Evolutionary conservation across 164 flowering plant species (phyloP), one percentile per base, ranked within the genome.

Genomic region (Nymphaea colorata): DNA sequence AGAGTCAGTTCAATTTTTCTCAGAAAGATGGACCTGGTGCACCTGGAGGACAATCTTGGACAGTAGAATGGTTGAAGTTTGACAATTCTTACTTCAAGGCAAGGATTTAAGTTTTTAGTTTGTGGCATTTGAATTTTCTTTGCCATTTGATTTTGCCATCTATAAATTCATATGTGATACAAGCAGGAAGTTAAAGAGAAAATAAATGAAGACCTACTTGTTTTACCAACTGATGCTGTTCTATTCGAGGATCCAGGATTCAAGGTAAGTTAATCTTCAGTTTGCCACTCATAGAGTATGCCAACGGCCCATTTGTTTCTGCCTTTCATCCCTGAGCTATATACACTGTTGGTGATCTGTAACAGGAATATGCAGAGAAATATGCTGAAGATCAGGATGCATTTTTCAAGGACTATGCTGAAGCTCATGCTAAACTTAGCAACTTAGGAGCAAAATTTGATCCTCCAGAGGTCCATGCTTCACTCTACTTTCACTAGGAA

Each of bases 21-120:
- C 95, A 95, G 99, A 92, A 92, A 85, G 93, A 87, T 61, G 98
- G 99, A 42, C 99, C 99, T 41, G 98, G 98, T 75, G 90, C 89
- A 70, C 96, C 96, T 57, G 99, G 99, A 66, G 99, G 99, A 61
- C 98, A 92, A 75, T 95, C 99, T 57, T 95, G 99, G 99, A 95
- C 97, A 5, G 87, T 72, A 59, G 76, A 90, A 75, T 95, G 99
- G 99, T 81, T 95, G 78, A 88, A 88, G 78, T 95, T 95, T 83
- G 99, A 95, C 70, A 95, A 95, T 71, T 88, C 89, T n/a, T 95
- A 92, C 80, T 95, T 95, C 80, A 90, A 81, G 87, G 99, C 87
- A 75, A 69, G 77, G 45, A 65, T 47, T 47, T 47, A 12, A 47
- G 7, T 12, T 12, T 47, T 47, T 2, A 47, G 12, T 4, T 12